Evolutionary conservation across 2,329 filamentous ascomycete species (phyloP), one percentile per base, ranked within the genome.

Genomic region (Alternaria infectoria): DNA sequence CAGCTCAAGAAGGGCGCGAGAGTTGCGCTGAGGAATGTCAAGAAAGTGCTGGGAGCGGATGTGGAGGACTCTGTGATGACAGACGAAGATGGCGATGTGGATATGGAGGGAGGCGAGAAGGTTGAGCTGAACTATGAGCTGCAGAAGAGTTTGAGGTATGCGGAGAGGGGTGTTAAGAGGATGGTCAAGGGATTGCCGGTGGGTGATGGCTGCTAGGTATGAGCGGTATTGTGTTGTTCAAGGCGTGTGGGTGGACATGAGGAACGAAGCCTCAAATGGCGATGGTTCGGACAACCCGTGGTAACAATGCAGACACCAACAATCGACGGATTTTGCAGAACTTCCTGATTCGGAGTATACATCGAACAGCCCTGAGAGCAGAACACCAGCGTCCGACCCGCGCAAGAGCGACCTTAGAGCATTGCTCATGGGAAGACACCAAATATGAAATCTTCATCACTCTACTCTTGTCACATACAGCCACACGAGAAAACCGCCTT

Each of bases 91-190:
- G 62, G 57, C 21, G 64, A 61, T 13, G 54, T 51, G 36, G 62
- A 63, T 25, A 61, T 64, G 58, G 52, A 57, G 17, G 54, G 50
- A 8, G 57, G 56, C 46, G 56, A 56, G n/a, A 54, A 54, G 28
- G 32, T 25, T 10, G 61, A 66, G 51, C 28, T 74, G 26, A 69
- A 67, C 46, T 70, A 69, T 51, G 75, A 71, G 51, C 43, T 78
- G 23, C 57, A 62, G 9, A 66, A 68, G 50, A 68, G 71, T 25
- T 55, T 78, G 43, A 56, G 59, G 13, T 78, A 74, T 66, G 70
- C 66, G 8, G 74, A 79, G 68, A 73, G 73, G 43, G 76, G 75
- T 6, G 69, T 79, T 13, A 76, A 69, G 67, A 72, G 74, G 46
- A 75, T 79, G 73, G 71, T 70, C 12, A 79, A 76, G 59, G 67